Conservation (phyloP, 352 stramenopile species). For the Pythium myriotylum region DNA sequence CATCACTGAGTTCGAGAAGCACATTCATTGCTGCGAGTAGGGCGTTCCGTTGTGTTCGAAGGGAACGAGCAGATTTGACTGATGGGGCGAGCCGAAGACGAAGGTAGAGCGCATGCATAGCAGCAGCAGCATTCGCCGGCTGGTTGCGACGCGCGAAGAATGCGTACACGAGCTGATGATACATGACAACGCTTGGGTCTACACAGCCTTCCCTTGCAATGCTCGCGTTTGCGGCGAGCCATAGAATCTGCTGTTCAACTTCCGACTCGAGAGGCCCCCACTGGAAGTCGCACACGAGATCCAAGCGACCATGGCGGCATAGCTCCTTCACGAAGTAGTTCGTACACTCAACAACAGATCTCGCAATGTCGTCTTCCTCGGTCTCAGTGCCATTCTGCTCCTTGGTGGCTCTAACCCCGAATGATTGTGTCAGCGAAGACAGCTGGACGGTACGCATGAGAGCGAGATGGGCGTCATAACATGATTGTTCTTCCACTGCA, state of each 20-base stretch:
- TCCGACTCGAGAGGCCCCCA: slow-evolving; percentile 60
- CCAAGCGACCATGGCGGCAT: slow-evolving; percentile 61
- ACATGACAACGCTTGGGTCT: slow-evolving; percentile 49
- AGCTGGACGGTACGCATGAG: slow-evolving; percentile 70
- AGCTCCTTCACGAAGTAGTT: slow-evolving; percentile 78
- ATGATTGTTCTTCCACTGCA: slow-evolving; percentile 60
- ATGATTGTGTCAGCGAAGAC: slow-evolving; percentile 29
- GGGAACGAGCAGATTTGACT: slow-evolving; percentile 37
- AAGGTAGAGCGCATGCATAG: slow-evolving; percentile 61
- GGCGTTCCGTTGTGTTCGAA: slow-evolving; percentile 67
- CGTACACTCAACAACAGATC: slow-evolving; percentile 56
- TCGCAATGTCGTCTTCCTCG: slow-evolving; percentile 33
- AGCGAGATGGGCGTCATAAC: slow-evolving; percentile 68
- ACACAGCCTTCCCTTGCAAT: slow-evolving; percentile 43
- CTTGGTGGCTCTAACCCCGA: slow-evolving; percentile 7
- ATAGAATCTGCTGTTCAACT: slow-evolving; percentile 74
- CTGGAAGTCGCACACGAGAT: slow-evolving; percentile 74
- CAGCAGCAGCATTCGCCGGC: slow-evolving; percentile 57
- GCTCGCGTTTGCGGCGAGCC: slow-evolving; percentile 71
- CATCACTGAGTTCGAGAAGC: slow-evolving; percentile 39
- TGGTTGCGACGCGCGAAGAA: slow-evolving; percentile 72
- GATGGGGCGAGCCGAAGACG: slow-evolving; percentile 43
- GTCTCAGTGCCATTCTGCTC: slow-evolving; percentile 8
- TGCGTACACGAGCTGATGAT: slow-evolving; percentile 72
- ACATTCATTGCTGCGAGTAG: slow-evolving; percentile 53